Evolutionary conservation across 129 eudicot genomes (phyloP).

Genomic region (Artemisia tridentata): DNA sequence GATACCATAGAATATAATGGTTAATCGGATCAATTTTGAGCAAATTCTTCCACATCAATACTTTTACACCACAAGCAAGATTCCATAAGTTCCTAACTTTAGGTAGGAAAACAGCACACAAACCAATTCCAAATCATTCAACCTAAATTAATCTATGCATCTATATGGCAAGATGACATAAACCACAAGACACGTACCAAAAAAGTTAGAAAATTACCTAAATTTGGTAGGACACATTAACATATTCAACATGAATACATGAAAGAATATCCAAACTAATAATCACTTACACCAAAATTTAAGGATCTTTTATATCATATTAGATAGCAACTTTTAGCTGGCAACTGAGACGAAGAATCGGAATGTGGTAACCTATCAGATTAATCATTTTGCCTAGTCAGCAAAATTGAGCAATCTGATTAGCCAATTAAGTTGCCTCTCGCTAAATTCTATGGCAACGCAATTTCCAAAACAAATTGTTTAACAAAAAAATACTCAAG

Average conservation of each 20-base stretch:
- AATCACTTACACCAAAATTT: not conserved
- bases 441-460: too few species aligned
- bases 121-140: conserved; percentile 14
- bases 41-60: conserved; percentile 1
- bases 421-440: too few species aligned
- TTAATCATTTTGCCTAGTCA: too few species aligned
- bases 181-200: conserved; percentile 21
- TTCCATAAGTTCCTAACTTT: conserved; percentile 15
- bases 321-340: too few species aligned
- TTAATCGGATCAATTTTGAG: conserved; percentile 1
- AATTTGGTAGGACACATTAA: conserved; percentile 20
- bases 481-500: too few species aligned
- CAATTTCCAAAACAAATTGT: too few species aligned
- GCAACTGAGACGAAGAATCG: too few species aligned
- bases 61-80: not conserved
- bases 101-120: conserved; percentile 17
- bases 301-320: too few species aligned
- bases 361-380: too few species aligned
- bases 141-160: not conserved
- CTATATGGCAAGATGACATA: conserved; percentile 21
- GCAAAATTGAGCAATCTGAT: not conserved
- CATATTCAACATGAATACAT: conserved; percentile 11
- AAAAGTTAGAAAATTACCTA: conserved; percentile 20
- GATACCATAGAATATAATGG: conserved; percentile 18
- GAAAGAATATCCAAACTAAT: conserved; percentile 2